Percentiles rank a stretch among this genome's conserved stretches.
Evolutionary conservation across 306 rosid genomes (phyloP).

Genomic region (Sicyos baderoa): DNA sequence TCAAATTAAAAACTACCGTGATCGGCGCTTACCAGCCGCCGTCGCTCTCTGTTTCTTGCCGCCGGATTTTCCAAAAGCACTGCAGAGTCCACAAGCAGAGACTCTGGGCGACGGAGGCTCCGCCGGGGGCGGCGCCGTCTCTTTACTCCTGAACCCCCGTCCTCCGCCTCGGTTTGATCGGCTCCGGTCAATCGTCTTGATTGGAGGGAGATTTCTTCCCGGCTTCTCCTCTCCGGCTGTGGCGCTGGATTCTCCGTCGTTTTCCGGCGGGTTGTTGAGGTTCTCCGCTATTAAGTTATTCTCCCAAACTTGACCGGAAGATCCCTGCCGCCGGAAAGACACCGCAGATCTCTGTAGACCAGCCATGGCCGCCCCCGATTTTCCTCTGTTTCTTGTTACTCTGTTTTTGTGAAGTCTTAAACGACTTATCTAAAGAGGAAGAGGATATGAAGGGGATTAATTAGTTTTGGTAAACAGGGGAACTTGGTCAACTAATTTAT

Average conservation of each 20-base stretch:
- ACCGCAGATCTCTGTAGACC: constrained; percentile 72
- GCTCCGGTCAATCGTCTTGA: constrained; percentile 25
- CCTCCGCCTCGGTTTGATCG: constrained; percentile 30
- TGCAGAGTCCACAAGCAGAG: constrained; percentile 64
- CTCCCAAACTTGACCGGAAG: constrained; percentile 82
- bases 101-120: constrained; percentile 86
- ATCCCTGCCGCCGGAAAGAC: constrained; percentile 81
- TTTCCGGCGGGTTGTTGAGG: constrained; percentile 29
- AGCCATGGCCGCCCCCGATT: constrained; percentile 37
- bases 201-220: constrained; percentile 16
- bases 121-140: constrained; percentile 46
- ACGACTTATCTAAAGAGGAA: constrained; percentile 2
- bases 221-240: constrained; percentile 7
- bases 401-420: not conserved
- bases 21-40: constrained; percentile 30
- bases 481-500: constrained; percentile 9
- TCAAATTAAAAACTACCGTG: constrained; percentile 25
- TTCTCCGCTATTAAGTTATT: constrained; percentile 49
- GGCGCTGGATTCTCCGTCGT: constrained; percentile 13
- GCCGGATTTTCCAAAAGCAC: constrained; percentile 40
- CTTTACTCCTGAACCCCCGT: constrained; percentile 44
- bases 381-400: constrained; percentile 13
- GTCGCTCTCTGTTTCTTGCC: constrained; percentile 32
- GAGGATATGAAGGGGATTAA: constrained; percentile 9
- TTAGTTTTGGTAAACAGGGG: not conserved